Base-by-base conservation (phyloP, 2,329 filamentous ascomycete genomes). In the Pestalotiopsis sp. region DNA sequence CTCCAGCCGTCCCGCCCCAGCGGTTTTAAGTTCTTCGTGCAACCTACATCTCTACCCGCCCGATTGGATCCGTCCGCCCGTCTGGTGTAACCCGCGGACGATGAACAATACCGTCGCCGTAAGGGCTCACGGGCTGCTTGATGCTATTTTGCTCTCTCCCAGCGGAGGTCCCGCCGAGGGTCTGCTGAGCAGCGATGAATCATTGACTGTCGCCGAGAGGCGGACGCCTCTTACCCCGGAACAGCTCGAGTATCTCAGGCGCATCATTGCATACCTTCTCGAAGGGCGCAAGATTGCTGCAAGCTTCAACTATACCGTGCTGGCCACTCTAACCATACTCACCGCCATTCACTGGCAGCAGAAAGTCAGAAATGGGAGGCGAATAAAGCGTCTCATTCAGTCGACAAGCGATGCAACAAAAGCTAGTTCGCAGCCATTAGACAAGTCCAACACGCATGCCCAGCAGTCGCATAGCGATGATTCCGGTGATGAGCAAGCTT, bases 231-330 rank as follows among this genome's bases (percentile, higher is more conserved):
- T 45, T 55, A 74, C 77, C 68, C 79, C 79, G 9, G 79, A 79
- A 23, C 75, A 77, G 61, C 74, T 79, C 23, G 73, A 74, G n/a
- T 82, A 80, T 57, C 65, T 83, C 7, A 71, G 70, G 11, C 68
- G 76, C 14, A 72, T 82, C 3, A 78, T 81, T 65, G 64, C 70
- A 9, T 72, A 73, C 25, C 71, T 82, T 27, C 75, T 78, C 52
- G 68, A 78, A 41, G 78, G 80, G 2, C 78, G 81, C 23, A 62
- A 60, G 4, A 73, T 83, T 23, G 72, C 76, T 13, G 71, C 72
- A 14, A 75, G 70, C 4, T 82, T 81, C 69, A 82, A 82, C 66
- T 49, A 77, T 23, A 75, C 77, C 17, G 68, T 82, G 17, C 31
- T 81, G 3, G 27, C 66, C 4, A 63, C 79, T 9, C 72, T 82